phyloP scores from a whole-genome alignment of 352 stramenopile genomes.

The Phytophthora litchii region DNA sequence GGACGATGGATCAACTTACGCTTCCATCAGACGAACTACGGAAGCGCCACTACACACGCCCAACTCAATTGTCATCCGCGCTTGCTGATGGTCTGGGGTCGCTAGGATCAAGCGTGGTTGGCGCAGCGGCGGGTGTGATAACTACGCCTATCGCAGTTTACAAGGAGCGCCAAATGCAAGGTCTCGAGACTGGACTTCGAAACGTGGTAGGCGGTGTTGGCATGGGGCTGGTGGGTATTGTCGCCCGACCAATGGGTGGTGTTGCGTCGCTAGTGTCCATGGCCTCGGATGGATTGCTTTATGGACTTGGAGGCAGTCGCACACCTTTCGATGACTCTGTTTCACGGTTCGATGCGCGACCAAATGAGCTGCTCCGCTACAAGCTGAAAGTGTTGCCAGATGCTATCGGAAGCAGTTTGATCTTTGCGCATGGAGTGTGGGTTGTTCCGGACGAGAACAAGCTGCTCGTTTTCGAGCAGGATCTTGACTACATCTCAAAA shows the following conservation, averaged over 20 bases:
- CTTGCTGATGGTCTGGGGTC: constrained; percentile 71
- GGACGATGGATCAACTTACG: constrained; percentile 82
- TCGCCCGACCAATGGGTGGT: constrained; percentile 78
- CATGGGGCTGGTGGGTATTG: constrained; percentile 80
- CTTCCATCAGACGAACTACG: constrained; percentile 65
- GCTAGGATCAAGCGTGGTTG: constrained; percentile 77
- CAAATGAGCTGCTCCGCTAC: constrained; percentile 78
- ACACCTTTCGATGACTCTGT: constrained; percentile 38
- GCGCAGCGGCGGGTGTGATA: constrained; percentile 75
- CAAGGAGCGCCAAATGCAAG: constrained; percentile 68
- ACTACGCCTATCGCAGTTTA: constrained; percentile 80
- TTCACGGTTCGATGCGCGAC: constrained; percentile 50
- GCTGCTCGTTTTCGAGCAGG: constrained; percentile 18
- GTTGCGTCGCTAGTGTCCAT: constrained; percentile 80
- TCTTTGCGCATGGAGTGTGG: constrained; percentile 74
- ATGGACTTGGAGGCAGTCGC: constrained; percentile 53
- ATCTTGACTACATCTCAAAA: constrained; percentile 37
- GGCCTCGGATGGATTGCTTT: constrained; percentile 76
- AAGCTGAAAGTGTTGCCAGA: constrained; percentile 78
- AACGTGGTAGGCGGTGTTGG: constrained; percentile 76
- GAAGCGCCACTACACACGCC: constrained; percentile 66
- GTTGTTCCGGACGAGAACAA: constrained; percentile 38
- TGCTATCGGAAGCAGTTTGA: constrained; percentile 47
- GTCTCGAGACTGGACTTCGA: constrained; percentile 59
- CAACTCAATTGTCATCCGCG: constrained; percentile 65